Percentiles rank a stretch among this genome's conserved stretches.
Evolutionary conservation across 768 basidiomycete genomes (phyloP).

Genomic region (Tephrocybe sp.): DNA sequence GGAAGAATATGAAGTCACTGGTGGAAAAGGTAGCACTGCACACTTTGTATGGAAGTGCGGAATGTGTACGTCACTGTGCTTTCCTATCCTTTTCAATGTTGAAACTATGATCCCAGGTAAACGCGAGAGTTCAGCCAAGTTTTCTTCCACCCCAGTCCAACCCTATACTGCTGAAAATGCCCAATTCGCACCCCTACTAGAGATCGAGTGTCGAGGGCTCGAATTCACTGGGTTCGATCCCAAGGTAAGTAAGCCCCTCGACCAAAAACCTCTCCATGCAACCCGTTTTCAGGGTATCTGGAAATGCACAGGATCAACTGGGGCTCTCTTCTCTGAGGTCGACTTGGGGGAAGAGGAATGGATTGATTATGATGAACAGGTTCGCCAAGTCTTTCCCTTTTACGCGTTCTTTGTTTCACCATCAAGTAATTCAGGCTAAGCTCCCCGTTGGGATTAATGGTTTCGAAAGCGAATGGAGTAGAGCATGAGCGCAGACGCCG

Average conservation of each 20-base stretch:
- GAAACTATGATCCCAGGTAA: conserved; percentile 40
- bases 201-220: conserved; percentile 82
- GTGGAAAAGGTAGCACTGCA: conserved; percentile 65
- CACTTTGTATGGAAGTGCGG: conserved; percentile 83
- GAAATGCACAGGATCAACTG: conserved; percentile 65
- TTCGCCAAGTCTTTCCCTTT: conserved; percentile 21
- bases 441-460: conserved; percentile 71
- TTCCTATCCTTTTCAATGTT: conserved; percentile 4
- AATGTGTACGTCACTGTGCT: conserved; percentile 38
- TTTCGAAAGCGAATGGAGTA: conserved; percentile 62
- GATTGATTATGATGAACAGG: conserved; percentile 93
- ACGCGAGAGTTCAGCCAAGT: conserved; percentile 80
- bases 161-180: conserved; percentile 63
- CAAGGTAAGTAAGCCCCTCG: conserved; percentile 43
- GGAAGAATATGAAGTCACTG: conserved; percentile 66
- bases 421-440: conserved; percentile 36
- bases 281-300: conserved; percentile 60
- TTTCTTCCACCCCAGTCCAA: conserved; percentile 48
- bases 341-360: conserved; percentile 68
- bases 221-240: conserved; percentile 82
- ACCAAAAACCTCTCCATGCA: not conserved
- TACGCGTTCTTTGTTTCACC: not conserved
- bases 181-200: conserved; percentile 61
- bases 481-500: conserved; percentile 40
- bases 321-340: conserved; percentile 61